Evolutionary conservation across 768 basidiomycete genomes (phyloP).

Genomic region (Kwoniella bestiolae): DNA sequence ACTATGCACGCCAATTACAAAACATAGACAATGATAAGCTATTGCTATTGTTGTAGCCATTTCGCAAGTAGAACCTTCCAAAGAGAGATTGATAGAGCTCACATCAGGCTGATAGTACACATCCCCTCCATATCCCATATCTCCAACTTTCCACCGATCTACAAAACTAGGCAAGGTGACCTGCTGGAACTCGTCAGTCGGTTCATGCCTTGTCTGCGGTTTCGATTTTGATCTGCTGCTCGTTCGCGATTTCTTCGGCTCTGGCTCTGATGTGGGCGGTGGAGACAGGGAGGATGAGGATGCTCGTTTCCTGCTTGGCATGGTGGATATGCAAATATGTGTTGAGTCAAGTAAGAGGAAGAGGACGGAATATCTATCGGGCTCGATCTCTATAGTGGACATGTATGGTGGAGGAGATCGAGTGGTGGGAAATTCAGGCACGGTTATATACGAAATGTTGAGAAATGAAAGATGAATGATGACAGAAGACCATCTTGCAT

Average conservation of each 20-base stretch:
- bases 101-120: slow-evolving; percentile 50
- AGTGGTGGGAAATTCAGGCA: slow-evolving; percentile 6
- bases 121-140: slow-evolving; percentile 44
- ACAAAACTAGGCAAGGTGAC: slow-evolving; percentile 34
- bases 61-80: background rate
- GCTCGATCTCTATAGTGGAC: slow-evolving; percentile 8
- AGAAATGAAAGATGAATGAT: background rate
- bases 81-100: too few species aligned
- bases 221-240: background rate
- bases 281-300: slow-evolving; percentile 14
- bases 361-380: background rate
- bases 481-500: too few species aligned
- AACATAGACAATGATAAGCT: too few species aligned
- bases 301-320: slow-evolving; percentile 3
- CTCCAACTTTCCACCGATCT: slow-evolving; percentile 24
- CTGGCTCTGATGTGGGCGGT: background rate
- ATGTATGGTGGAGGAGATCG: slow-evolving; percentile 12
- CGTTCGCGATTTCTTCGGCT: background rate
- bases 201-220: slow-evolving; percentile 9
- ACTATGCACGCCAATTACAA: slow-evolving; percentile 30
- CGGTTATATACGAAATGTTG: slow-evolving; percentile 9
- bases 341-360: background rate
- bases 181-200: slow-evolving; percentile 47
- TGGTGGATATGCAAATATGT: background rate
- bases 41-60: too few species aligned